Base-by-base conservation (phyloP, 306 rosid species). In the Gastrolobium bilobum region DNA sequence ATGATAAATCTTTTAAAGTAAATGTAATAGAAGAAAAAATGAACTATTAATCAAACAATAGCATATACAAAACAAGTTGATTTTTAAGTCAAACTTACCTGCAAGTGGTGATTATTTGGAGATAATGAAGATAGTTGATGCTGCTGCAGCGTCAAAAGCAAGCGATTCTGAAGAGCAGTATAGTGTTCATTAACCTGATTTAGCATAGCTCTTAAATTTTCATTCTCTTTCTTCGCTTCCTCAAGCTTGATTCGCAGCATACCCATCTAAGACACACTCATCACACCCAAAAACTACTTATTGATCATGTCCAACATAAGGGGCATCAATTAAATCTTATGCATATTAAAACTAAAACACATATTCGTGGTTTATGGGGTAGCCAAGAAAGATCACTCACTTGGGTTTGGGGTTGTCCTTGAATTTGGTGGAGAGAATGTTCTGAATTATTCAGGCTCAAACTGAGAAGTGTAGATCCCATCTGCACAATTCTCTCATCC, bases 221-320 rank as follows among this genome's bases (percentile, higher is more conserved):
- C 81, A 79, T 87, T 87, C 75, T 87, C 88, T 2, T 79, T 79
- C 79, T 76, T 84, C 4, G 69, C 80, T 75, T 81, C 83, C 33
- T 84, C 84, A 4, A 87, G 72, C 75, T 87, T 84, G 6, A 44
- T 43, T 73, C 86, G 8, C 39, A 87, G 35, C 78, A 64, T 57
- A 0, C 64, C 69, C 77, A 78, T 64, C 90, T 87, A 63, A 70
- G 10, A 77, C 1, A 13, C 35, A 77, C 7, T 7, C 6, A 51
- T 44, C 26, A 51, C 4, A 48, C 10, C 73, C 83, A 71, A 30
- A 63, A 39, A 48, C 6, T 5, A 43, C 4, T 43, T 58, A 57
- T 44, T 7, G 13, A 61, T 8, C 40, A 15, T 63, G 33, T 56
- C 2, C 58, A 40, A 31, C 3, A 77, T 30, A 79, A 47, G 30